A percentile compares a stretch with the other conserved stretches of the same genome.
Conservation (phyloP, 2,329 filamentous ascomycete genomes). For the Ophiostoma sp. region DNA sequence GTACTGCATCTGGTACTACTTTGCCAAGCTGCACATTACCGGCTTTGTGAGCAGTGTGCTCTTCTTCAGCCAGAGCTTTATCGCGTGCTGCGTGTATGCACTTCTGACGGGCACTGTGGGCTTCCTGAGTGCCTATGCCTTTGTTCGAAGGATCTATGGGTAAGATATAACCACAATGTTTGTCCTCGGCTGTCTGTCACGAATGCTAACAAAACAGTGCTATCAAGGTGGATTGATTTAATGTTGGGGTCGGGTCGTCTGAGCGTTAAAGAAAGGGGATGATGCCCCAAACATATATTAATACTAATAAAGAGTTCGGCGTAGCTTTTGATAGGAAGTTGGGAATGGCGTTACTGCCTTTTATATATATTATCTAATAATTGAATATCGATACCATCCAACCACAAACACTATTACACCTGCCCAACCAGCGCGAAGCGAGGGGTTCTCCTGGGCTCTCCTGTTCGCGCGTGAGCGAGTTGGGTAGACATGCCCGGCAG, state of each 20-base stretch:
- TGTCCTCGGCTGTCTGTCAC: neutral
- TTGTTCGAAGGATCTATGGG: conserved; percentile 78
- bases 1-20: conserved; percentile 81
- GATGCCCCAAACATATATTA: neutral
- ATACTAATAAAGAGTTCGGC: conserved; percentile 1
- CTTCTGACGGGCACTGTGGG: conserved; percentile 77
- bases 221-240: conserved; percentile 47
- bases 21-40: conserved; percentile 71
- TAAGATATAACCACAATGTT: conserved; percentile 39
- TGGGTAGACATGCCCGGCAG: neutral
- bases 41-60: conserved; percentile 74
- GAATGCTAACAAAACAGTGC: conserved; percentile 36
- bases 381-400: neutral
- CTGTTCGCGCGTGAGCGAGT: neutral
- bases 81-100: conserved; percentile 76
- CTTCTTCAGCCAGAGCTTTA: conserved; percentile 79
- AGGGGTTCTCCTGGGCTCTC: neutral
- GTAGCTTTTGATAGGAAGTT: neutral
- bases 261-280: neutral
- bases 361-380: neutral
- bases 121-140: conserved; percentile 77
- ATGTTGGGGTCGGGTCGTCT: neutral
- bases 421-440: neutral
- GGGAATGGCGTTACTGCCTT: neutral
- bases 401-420: neutral